phyloP scores from a whole-genome alignment of 2,329 filamentous ascomycete species.

The Parastagonospora avenae region DNA sequence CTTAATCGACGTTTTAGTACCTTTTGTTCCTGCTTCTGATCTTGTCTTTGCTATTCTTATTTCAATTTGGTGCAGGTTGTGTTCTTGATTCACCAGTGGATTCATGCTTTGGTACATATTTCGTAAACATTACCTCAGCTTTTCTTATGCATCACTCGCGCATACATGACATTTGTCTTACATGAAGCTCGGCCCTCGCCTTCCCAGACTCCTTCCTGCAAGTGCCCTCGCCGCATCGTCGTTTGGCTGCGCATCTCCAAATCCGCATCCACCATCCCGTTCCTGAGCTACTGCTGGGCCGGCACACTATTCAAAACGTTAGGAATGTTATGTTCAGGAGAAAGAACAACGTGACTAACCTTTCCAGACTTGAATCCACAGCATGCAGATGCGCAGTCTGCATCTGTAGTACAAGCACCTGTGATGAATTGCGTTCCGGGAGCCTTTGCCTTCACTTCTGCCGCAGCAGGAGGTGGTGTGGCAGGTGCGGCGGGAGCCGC shows the following conservation, averaged over 20 bases:
- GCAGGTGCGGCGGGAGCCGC: constrained; percentile 26
- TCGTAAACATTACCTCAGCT: too few species aligned
- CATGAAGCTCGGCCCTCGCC: constrained; percentile 27
- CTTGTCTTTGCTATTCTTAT: too few species aligned
- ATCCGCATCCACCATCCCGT: constrained; percentile 45
- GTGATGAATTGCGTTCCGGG: constrained; percentile 48
- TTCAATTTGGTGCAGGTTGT: too few species aligned
- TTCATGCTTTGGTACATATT: too few species aligned
- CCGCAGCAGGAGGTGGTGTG: background rate
- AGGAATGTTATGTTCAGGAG: background rate
- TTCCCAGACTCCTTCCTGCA: constrained; percentile 22
- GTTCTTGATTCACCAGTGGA: too few species aligned
- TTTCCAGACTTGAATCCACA: constrained; percentile 43
- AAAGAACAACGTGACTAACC: background rate
- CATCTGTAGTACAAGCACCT: constrained; percentile 43
- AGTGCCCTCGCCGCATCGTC: constrained; percentile 38
- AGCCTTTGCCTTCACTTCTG: background rate
- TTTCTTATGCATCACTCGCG: too few species aligned
- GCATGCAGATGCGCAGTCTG: constrained; percentile 46
- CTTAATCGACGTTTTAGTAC: too few species aligned
- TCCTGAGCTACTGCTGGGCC: constrained; percentile 42
- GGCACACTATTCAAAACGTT: background rate
- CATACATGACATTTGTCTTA: background rate
- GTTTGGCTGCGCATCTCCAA: constrained; percentile 42
- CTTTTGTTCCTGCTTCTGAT: too few species aligned